Evolutionary conservation across 2,329 filamentous ascomycete genomes (phyloP), one percentile per base, ranked within the genome.

Genomic region (Fusarium sp.): DNA sequence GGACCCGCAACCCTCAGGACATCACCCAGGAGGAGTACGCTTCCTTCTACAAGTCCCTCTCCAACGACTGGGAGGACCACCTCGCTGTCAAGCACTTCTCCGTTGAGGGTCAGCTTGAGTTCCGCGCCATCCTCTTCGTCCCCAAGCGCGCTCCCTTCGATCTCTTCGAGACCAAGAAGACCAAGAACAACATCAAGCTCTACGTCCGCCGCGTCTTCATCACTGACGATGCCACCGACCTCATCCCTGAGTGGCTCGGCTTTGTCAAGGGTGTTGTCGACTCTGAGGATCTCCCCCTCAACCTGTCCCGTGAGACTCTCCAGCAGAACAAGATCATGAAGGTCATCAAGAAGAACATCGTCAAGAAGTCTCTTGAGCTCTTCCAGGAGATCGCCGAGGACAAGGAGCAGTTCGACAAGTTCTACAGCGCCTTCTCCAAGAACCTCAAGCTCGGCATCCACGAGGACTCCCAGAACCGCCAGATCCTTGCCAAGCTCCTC

Each of bases 261-360:
- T 99, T 99, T 88, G 88, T 99, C 92, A 99, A 99, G 94, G 97
- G 97, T 93, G 97, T 99, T 81, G 97, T 99, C 86, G 97, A 99
- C 89, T 99, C 97, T 82, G 97, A 99, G 92, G 97, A 99, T 86
- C 94, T 99, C 75, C 97, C 97, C 81, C 94, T 99, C 86, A 99
- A 99, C 92, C 88, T 99, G 89, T 98, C 97, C 83, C 97, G 97
- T 93, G 97, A 99, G 93, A 98, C 96, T 68, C 95, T 99, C 60
- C 97, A 99, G 89, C 97, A 98, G 91, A 99, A 98, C 94, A 98
- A 98, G 95, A 99, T 99, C 91, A 98, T 98, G 97, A 98, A 98
- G 94, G 97, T 98, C 87, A 98, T 98, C 92, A 97, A 97, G 93
- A 99, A 99, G 95, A 99, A 99, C 93, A 98, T 99, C 78, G 95